Evolutionary conservation across 805 yeast species (phyloP).

Genomic region (Dipodascus geniculatus): DNA sequence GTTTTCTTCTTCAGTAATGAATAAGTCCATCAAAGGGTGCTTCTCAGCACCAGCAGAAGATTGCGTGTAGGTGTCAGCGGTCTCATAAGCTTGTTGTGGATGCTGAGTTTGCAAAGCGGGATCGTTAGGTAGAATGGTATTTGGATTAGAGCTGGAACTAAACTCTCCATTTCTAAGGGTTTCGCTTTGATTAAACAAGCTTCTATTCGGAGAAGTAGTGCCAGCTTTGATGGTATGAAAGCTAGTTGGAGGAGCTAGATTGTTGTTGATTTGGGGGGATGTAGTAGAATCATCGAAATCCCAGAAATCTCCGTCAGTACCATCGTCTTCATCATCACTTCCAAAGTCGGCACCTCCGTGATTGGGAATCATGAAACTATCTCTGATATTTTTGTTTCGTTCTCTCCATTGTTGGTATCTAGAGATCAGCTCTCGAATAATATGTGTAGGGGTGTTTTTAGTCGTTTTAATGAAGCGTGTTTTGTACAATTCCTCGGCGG

Average conservation of each 20-base stretch:
- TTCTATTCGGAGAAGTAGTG: neutral
- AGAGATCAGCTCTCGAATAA: constrained; percentile 63
- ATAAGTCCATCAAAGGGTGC: constrained; percentile 25
- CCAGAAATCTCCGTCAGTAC: constrained; percentile 45
- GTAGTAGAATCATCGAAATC: constrained; percentile 60
- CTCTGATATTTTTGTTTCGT: constrained; percentile 35
- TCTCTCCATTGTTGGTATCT: constrained; percentile 43
- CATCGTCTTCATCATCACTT: constrained; percentile 18
- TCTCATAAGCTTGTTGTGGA: neutral
- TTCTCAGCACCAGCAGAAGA: neutral
- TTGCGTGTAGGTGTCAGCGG: neutral
- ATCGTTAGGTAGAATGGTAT: neutral
- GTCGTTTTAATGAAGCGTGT: constrained; percentile 59
- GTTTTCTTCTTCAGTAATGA: constrained; percentile 59
- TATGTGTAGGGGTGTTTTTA: constrained; percentile 45
- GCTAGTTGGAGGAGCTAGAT: neutral
- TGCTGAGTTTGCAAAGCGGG: neutral
- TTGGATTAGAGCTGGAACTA: neutral
- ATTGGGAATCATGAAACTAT: constrained; percentile 25
- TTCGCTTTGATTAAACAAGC: neutral
- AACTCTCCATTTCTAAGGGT: neutral
- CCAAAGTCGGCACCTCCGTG: constrained; percentile 17
- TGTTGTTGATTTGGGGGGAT: neutral
- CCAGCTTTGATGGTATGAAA: neutral
- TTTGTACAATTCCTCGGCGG: constrained; percentile 73